These are phyloP conservation scores for Chalciporus piperatoides DNA, from an alignment of 1,284 basidiomycete genomes.

Conservation along the genomic window DNA sequence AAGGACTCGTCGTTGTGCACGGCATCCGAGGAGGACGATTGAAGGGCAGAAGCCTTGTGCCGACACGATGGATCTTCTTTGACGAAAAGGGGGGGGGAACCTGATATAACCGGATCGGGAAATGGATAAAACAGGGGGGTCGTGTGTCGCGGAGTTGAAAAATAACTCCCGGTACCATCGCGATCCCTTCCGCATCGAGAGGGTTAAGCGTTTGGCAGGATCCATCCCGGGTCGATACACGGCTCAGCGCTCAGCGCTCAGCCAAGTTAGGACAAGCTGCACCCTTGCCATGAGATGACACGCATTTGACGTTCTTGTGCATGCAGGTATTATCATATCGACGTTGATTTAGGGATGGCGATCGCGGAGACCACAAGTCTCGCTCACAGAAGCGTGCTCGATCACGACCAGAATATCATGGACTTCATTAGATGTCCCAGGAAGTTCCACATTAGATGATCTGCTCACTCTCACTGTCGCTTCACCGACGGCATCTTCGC, in stretches of 20 bases:
- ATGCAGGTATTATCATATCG: neutral
- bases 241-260: neutral
- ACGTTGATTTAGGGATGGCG: neutral
- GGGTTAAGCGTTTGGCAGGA: neutral
- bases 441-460: conserved; percentile 11
- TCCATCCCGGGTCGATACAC: too few species aligned
- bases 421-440: too few species aligned
- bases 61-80: conserved; percentile 1
- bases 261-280: neutral
- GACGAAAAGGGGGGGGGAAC: conserved; percentile 1
- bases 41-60: neutral
- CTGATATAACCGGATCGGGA: neutral
- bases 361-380: conserved; percentile 2
- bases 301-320: neutral
- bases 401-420: neutral
- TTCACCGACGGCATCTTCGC: too few species aligned
- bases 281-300: neutral
- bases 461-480: conserved; percentile 1
- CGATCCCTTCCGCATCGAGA: conserved; percentile 25
- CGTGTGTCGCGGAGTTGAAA: conserved; percentile 20
- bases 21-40: conserved; percentile 25
- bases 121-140: neutral
- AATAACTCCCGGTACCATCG: conserved; percentile 24
- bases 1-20: neutral
- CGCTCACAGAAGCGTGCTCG: conserved; percentile 9